Conservation (phyloP, 768 basidiomycete species). For the Lactarius deliciosus region DNA sequence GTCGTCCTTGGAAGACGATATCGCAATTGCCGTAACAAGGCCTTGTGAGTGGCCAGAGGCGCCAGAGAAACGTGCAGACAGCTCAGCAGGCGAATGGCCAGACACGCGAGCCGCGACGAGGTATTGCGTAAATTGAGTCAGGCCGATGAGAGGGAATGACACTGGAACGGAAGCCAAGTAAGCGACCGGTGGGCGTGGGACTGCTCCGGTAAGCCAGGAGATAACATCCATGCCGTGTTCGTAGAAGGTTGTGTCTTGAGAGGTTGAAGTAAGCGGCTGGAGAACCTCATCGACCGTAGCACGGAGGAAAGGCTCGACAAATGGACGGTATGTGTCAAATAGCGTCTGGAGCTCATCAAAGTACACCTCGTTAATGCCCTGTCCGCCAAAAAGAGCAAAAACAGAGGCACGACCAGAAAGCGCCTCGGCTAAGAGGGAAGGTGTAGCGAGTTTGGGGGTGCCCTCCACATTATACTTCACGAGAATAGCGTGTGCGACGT, state of each 20-base stretch:
- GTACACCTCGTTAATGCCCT: constrained; percentile 98
- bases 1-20: constrained; percentile 75
- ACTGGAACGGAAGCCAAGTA: constrained; percentile 94
- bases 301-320: constrained; percentile 70
- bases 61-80: constrained; percentile 73
- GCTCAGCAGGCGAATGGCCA: constrained; percentile 74
- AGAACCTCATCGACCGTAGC: constrained; percentile 67
- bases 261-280: constrained; percentile 61
- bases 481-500: constrained; percentile 67
- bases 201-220: constrained; percentile 77
- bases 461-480: constrained; percentile 53
- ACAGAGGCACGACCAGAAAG: constrained; percentile 64
- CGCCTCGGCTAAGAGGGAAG: constrained; percentile 69
- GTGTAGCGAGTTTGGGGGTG: constrained; percentile 59
- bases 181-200: constrained; percentile 69
- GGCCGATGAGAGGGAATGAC: constrained; percentile 93
- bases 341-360: constrained; percentile 93
- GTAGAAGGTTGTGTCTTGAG: constrained; percentile 66
- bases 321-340: constrained; percentile 89
- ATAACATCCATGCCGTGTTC: constrained; percentile 76
- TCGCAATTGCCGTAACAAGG: constrained; percentile 88
- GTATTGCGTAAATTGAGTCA: constrained; percentile 95
- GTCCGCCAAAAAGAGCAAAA: constrained; percentile 95
- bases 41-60: constrained; percentile 98
- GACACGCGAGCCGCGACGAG: constrained; percentile 75